Base-by-base conservation (phyloP, 164 flowering plant species). In the Chimonanthus salicifolius region DNA sequence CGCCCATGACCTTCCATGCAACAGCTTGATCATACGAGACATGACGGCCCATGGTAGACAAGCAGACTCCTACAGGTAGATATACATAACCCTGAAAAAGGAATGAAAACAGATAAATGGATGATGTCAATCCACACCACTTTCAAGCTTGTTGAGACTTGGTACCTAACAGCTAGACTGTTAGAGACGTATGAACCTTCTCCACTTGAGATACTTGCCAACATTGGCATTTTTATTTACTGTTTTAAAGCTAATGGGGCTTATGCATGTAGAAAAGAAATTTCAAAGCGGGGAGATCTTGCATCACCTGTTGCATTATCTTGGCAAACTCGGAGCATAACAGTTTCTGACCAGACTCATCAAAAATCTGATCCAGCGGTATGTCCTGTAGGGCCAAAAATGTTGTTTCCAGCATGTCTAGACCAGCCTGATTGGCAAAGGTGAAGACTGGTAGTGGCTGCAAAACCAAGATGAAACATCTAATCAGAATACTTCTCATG, bases 381-480 rank as follows among this genome's bases (percentile, higher is more conserved):
- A 94, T 86, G 74, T 94, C 99, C 76, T 94, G 97, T 47, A 94
- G 77, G 64, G 97, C 89, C 69, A 89, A 92, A 51, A 94, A 80
- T 3, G 97, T 91, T 9, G 99, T 94, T 80, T 94, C 98, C 76
- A 94, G 80, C 99, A 94, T 94, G 81, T 93, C 94, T 7, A 94
- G 87, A 16, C 99, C 99, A 0, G 95, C 99, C 74, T 94, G 95
- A 82, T 94, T 94, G 7, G 97, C 99, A 62, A 94, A 94, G 68
- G 85, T 86, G 82, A 94, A 89, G 64, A 90, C 91, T 45, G 99
- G 98, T 63, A 81, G 70, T 4, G 98, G 83, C 99, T 94, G 92
- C 82, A 74, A 80, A 50, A 20, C 21, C 71, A 47, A 73, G 51
- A 62, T 46, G 71, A 72, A 62, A 9, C 7, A 45, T 16, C 11